A percentile compares a stretch with the other conserved stretches of the same genome.
phyloP scores from a whole-genome alignment of 352 stramenopile genomes.

The Halophytophthora batemanensis region DNA sequence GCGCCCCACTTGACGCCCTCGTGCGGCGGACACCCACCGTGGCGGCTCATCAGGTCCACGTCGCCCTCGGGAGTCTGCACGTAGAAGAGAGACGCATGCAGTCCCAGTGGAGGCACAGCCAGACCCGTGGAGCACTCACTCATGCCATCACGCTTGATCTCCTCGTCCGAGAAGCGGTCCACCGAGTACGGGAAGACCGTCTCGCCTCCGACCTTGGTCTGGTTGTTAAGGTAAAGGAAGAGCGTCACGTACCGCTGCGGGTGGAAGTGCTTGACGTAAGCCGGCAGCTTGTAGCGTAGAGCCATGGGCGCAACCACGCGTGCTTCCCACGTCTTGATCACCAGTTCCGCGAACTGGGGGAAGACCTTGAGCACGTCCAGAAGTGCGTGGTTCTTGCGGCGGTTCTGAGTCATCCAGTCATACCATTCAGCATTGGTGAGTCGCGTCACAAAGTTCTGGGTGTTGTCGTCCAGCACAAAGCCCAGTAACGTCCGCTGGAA shows the following conservation, averaged over 20 bases:
- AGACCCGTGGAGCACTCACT: constrained; percentile 74
- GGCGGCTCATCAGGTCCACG: constrained; percentile 72
- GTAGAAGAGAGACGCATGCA: constrained; percentile 85
- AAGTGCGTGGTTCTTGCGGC: constrained; percentile 56
- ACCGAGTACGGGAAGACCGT: constrained; percentile 95
- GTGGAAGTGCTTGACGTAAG: constrained; percentile 72
- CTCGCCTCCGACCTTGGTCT: constrained; percentile 93
- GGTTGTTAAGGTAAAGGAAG: constrained; percentile 96
- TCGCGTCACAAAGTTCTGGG: constrained; percentile 40
- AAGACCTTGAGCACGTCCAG: constrained; percentile 63
- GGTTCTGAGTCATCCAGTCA: constrained; percentile 67
- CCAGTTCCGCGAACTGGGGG: constrained; percentile 52
- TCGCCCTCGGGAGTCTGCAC: constrained; percentile 74
- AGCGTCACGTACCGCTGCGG: constrained; percentile 96
- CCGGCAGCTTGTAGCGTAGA: constrained; percentile 59
- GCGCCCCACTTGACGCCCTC: constrained; percentile 84
- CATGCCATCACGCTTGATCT: constrained; percentile 76
- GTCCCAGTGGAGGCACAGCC: constrained; percentile 60
- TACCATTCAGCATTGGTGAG: constrained; percentile 74
- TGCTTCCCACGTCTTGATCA: constrained; percentile 68
- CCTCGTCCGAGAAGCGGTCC: constrained; percentile 65
- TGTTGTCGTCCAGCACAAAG: constrained; percentile 72
- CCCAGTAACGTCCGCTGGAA: constrained; percentile 62
- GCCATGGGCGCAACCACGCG: constrained; percentile 31
- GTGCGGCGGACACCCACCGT: constrained; percentile 82